These are phyloP conservation scores for Royoungia palumana DNA, from an alignment of 768 basidiomycete genomes.

Conservation along the genomic window DNA sequence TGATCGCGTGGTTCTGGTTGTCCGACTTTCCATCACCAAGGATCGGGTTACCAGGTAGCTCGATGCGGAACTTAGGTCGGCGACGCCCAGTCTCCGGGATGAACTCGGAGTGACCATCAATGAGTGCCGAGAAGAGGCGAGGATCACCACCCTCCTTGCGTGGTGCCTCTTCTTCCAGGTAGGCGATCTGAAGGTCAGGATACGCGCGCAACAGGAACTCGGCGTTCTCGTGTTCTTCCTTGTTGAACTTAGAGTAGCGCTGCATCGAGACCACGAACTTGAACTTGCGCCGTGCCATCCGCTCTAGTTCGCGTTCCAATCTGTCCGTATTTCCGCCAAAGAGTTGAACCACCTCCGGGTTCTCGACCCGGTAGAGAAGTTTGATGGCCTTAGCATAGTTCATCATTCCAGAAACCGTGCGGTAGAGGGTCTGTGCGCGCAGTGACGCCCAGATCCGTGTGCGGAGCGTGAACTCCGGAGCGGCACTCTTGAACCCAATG, in stretches of 20 bases:
- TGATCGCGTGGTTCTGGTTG: conserved; percentile 99
- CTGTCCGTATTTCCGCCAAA: conserved; percentile 98
- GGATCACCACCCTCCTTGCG: conserved; percentile 95
- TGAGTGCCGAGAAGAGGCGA: conserved; percentile 91
- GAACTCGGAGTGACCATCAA: conserved; percentile 98
- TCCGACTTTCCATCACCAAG: conserved; percentile 99
- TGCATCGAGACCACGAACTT: conserved; percentile 99
- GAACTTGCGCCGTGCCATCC: conserved; percentile 98
- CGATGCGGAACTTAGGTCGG: conserved; percentile 96
- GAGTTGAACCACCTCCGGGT: conserved; percentile 96
- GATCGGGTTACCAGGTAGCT: conserved; percentile 98
- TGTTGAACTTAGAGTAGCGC: conserved; percentile 98
- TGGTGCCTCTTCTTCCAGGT: conserved; percentile 93
- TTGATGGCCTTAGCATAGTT: conserved; percentile 99
- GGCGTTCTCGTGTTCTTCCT: conserved; percentile 98
- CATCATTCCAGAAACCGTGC: conserved; percentile 99
- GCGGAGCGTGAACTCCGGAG: conserved; percentile 96
- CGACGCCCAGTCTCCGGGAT: conserved; percentile 83
- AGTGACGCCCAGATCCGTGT: conserved; percentile 99
- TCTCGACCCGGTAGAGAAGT: conserved; percentile 97
- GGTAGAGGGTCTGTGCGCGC: conserved; percentile 96
- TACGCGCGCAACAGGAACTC: conserved; percentile 97
- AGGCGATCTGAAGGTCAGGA: conserved; percentile 97
- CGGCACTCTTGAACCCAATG: conserved; percentile 98
- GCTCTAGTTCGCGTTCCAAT: conserved; percentile 92